Evolutionary conservation across 2,329 filamentous ascomycete species (phyloP).

Genomic region (Colletotrichum sp.): DNA sequence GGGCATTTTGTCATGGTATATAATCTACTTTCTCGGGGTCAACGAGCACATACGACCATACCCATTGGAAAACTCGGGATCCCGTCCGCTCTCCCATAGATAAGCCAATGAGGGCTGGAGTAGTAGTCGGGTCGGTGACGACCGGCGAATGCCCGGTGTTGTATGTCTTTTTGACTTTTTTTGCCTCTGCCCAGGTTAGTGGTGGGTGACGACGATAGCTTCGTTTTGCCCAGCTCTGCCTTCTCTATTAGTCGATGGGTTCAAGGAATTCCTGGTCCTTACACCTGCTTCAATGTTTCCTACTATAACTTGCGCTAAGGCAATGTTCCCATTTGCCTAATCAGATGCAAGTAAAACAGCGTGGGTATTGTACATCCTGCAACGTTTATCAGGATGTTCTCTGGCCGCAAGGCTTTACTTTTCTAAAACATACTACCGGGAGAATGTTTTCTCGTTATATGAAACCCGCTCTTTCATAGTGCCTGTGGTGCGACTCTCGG

Average conservation of each 20-base stretch:
- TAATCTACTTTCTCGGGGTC: rapidly evolving
- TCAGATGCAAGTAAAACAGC: neutral
- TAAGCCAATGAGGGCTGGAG: too few relatives aligned
- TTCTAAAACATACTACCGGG: neutral
- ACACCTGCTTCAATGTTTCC: neutral
- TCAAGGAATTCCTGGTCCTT: neutral
- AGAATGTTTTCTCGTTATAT: neutral
- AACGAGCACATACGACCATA: too few relatives aligned
- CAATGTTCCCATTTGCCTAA: neutral
- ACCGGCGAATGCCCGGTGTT: too few relatives aligned
- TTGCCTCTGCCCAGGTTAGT: neutral
- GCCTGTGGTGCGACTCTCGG: neutral
- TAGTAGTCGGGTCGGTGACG: too few relatives aligned
- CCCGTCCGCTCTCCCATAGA: neutral
- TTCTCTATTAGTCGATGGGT: neutral
- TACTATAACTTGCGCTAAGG: neutral
- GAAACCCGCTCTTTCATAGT: neutral
- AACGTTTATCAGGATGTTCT: neutral
- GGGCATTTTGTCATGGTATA: neutral
- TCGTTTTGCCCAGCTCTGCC: neutral
- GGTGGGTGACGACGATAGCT: neutral
- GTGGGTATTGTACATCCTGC: neutral
- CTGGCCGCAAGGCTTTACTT: neutral
- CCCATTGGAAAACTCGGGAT: neutral
- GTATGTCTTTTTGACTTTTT: neutral